Percentiles rank a stretch among this genome's conserved stretches.
Conservation (phyloP, 331 rosid genomes). For the Spiraea crenata region DNA sequence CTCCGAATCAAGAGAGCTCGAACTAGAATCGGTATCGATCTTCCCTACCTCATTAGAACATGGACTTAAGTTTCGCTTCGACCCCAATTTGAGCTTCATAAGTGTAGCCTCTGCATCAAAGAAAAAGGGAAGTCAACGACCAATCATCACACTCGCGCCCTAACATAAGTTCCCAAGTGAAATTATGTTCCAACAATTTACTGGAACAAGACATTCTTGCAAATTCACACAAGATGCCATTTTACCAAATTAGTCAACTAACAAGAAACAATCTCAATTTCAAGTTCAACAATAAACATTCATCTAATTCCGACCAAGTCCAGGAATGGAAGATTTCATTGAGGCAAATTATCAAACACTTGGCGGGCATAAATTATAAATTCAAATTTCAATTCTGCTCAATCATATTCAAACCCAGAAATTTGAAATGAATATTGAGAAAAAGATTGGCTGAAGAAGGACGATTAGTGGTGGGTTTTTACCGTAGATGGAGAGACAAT, state of each 20-base stretch:
- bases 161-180: neutral
- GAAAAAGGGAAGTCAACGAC: neutral
- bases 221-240: neutral
- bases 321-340: too few relatives aligned
- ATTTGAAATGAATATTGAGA: too few relatives aligned
- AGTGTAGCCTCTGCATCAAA: constrained; percentile 73
- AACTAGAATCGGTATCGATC: constrained; percentile 24
- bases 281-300: too few relatives aligned
- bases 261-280: neutral
- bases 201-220: neutral
- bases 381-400: too few relatives aligned
- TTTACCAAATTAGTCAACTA: neutral
- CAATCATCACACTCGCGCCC: neutral
- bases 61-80: constrained; percentile 38
- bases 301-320: too few relatives aligned
- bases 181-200: neutral
- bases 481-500: constrained; percentile 83
- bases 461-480: neutral
- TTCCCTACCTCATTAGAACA: constrained; percentile 23
- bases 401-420: too few relatives aligned
- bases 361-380: neutral
- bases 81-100: constrained; percentile 75
- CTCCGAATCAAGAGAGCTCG: constrained; percentile 29
- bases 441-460: neutral
- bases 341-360: constrained; percentile 20